A percentile compares a stretch with the other conserved stretches of the same genome.
Conservation (phyloP, 108 stramenopile species). For the Cyclotella sp. region DNA sequence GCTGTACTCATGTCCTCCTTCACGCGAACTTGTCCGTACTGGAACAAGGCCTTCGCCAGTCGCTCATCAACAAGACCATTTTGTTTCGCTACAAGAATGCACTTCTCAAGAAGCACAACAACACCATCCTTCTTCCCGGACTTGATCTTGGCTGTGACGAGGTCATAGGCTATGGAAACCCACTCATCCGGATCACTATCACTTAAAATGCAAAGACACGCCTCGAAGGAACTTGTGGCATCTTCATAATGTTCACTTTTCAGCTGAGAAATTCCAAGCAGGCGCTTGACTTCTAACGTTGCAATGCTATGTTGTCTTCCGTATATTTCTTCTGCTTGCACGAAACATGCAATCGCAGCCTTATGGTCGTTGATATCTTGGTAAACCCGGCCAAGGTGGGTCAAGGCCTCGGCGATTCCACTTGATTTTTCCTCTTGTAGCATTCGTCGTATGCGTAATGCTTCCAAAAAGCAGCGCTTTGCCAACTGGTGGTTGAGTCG, state of each 20-base stretch:
- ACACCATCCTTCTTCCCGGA: constrained; percentile 28
- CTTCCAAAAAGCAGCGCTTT: constrained; percentile 52
- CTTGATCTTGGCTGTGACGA: constrained; percentile 38
- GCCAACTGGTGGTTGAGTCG: constrained; percentile 48
- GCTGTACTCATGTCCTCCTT: constrained; percentile 47
- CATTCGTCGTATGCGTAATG: constrained; percentile 39
- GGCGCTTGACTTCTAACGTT: constrained; percentile 16
- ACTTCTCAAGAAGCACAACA: constrained; percentile 33
- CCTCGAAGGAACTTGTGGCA: constrained; percentile 35
- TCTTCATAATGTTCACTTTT: constrained; percentile 26
- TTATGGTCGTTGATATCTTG: constrained; percentile 18
- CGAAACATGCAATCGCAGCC: constrained; percentile 37
- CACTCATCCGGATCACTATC: constrained; percentile 40
- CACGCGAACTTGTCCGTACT: constrained; percentile 34
- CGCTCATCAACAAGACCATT: constrained; percentile 1
- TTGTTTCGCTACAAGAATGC: constrained; percentile 25
- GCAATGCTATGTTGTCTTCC: constrained; percentile 13
- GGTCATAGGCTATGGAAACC: constrained; percentile 42
- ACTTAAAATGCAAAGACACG: constrained; percentile 20
- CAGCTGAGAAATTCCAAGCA: constrained; percentile 40
- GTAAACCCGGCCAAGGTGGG: constrained; percentile 38
- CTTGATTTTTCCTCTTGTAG: constrained; percentile 22
- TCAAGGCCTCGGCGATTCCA: constrained; percentile 49
- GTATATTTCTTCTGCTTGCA: constrained; percentile 51
- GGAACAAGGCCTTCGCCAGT: constrained; percentile 42